A percentile compares a stretch with the other conserved stretches of the same genome.
Conservation (phyloP, 2,329 filamentous ascomycete genomes). For the Aphanoascus verrucosus region DNA sequence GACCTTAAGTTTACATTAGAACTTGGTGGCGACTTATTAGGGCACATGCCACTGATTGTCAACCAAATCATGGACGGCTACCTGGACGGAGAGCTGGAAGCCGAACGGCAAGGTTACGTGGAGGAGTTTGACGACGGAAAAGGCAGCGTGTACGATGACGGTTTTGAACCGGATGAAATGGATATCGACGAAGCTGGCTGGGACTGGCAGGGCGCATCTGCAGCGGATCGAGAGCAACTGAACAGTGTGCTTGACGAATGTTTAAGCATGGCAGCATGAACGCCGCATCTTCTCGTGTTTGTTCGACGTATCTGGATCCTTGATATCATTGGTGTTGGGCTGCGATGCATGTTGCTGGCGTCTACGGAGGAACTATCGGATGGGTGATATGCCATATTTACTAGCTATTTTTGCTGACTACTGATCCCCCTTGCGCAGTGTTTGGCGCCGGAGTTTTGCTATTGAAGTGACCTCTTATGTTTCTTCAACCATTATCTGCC, state of each 20-base stretch:
- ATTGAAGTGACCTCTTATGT: not conserved
- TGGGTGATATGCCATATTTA: not conserved
- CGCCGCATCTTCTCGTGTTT: not conserved
- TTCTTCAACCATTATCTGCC: not conserved
- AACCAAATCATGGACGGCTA: slow-evolving; percentile 60
- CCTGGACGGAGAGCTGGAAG: slow-evolving; percentile 63
- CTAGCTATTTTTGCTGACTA: not conserved
- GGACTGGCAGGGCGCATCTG: slow-evolving; percentile 32
- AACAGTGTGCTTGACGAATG: slow-evolving; percentile 33
- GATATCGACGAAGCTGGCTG: slow-evolving; percentile 31
- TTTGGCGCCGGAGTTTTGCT: slow-evolving; percentile 7
- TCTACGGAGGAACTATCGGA: not conserved
- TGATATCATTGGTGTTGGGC: not conserved
- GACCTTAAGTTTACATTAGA: slow-evolving; percentile 68
- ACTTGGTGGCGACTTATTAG: slow-evolving; percentile 63
- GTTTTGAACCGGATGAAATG: slow-evolving; percentile 29
- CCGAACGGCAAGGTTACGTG: slow-evolving; percentile 28
- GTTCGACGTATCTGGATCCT: not conserved
- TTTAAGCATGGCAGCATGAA: slow-evolving; percentile 32
- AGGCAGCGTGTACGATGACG: slow-evolving; percentile 17
- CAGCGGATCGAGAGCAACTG: slow-evolving; percentile 30
- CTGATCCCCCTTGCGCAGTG: not conserved
- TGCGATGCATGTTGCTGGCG: slow-evolving; percentile 4
- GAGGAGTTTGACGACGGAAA: slow-evolving; percentile 14
- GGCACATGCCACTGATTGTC: slow-evolving; percentile 64